Base-by-base conservation (phyloP, 768 basidiomycete species). In the Boletus barrowsii region DNA sequence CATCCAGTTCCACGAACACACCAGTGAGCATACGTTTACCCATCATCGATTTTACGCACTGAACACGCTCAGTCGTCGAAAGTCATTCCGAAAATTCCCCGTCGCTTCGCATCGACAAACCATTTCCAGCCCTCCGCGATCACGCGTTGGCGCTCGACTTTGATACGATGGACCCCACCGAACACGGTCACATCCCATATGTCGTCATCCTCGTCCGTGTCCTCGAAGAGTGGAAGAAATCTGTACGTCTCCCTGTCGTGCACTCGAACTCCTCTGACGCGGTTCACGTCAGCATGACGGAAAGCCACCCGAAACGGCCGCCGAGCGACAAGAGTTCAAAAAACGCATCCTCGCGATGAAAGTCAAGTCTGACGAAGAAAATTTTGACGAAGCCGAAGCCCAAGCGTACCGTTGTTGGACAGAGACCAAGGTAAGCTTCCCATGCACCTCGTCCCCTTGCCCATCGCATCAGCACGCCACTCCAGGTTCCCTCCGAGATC, bases 361-460 rank as follows among this genome's bases (percentile, higher is more conserved):
- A 62, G 66, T 80, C 53, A 93, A 92, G 63, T 61, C 72, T 0
- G 97, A 99, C 66, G 93, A 98, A 66, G 97, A 99, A 76, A 99
- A 98, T 72, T 94, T 94, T 66, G 96, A 97, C 56, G 96, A 98
- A 70, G 96, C 95, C 3, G 82, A 88, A 63, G 79, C 87, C 8
- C 90, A 97, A 67, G 91, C 89, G 0, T 95, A 90, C 69, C 84
- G 90, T 26, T 82, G 82, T 51, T 94, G 85, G 86, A 82, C 82
- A 0, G 75, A 75, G 49, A 80, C 81, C 20, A 74, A 72, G 42
- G 80, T 79, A 50, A 15, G 61, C 15, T 22, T 9, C 10, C n/a
- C 10, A 14, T 26, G n/a, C 40, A 24, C 15, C 14, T 3, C 22
- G 17, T n/a, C 17, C 20, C 20, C 26, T 24, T 13, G 9, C 39